phyloP scores from a whole-genome alignment of 2,329 filamentous ascomycete species.

The Aspergillus sp. region DNA sequence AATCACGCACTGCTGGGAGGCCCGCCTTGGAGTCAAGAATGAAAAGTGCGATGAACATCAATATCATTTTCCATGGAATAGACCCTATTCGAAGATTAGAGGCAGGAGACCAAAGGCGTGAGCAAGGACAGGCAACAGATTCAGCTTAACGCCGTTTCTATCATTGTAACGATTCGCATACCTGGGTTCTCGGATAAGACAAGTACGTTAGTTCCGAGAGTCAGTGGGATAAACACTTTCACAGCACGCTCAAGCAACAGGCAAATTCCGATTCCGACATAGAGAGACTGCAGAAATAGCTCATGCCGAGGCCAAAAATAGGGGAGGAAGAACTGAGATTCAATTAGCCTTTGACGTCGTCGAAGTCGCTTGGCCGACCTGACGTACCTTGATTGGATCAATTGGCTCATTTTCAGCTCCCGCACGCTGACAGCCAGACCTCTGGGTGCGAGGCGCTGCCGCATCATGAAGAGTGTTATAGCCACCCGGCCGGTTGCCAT shows the following conservation, averaged over 20 bases:
- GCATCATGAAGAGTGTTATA: slow-evolving; percentile 30
- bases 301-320: slow-evolving; percentile 68
- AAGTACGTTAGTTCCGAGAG: slow-evolving; percentile 69
- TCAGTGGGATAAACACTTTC: slow-evolving; percentile 66
- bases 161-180: background rate
- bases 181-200: slow-evolving; percentile 6
- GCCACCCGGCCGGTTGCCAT: slow-evolving; percentile 13
- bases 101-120: background rate
- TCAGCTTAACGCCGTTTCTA: background rate
- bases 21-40: slow-evolving; percentile 45
- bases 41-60: slow-evolving; percentile 41
- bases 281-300: slow-evolving; percentile 56
- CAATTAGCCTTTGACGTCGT: slow-evolving; percentile 3
- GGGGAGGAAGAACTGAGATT: slow-evolving; percentile 57
- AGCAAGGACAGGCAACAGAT: background rate
- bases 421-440: background rate
- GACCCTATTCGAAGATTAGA: slow-evolving; percentile 10
- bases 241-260: slow-evolving; percentile 62
- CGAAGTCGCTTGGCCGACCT: background rate
- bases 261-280: slow-evolving; percentile 57
- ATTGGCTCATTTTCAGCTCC: background rate
- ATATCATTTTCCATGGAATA: slow-evolving; percentile 46
- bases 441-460: slow-evolving; percentile 1
- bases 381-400: slow-evolving; percentile 2
- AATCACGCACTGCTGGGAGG: slow-evolving; percentile 40